phyloP scores from a whole-genome alignment of 1,139 yeast species.

The Komagataea norvegica region DNA sequence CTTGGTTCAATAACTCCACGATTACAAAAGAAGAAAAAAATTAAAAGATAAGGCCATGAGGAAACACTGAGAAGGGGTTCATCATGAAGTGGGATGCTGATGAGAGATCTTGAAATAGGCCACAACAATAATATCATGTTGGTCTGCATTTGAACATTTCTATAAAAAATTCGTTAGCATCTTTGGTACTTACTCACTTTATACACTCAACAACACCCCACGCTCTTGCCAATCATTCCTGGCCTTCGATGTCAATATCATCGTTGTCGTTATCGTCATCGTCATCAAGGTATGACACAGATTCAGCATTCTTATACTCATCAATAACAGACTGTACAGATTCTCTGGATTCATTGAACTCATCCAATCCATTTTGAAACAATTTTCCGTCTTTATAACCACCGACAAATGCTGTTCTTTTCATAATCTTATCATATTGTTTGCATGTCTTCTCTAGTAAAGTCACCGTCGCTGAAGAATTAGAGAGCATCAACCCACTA shows the following conservation, averaged over 20 bases:
- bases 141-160: too few species aligned
- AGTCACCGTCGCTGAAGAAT: conserved; percentile 66
- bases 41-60: too few species aligned
- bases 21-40: too few species aligned
- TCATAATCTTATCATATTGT: conserved; percentile 77
- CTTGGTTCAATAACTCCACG: too few species aligned
- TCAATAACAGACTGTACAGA: conserved; percentile 62
- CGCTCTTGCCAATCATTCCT: neutral
- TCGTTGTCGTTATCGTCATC: conserved; percentile 34
- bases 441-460: conserved; percentile 62
- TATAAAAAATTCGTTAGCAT: too few species aligned
- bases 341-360: conserved; percentile 77
- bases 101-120: too few species aligned
- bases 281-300: conserved; percentile 43
- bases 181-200: too few species aligned
- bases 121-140: too few species aligned
- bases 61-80: too few species aligned
- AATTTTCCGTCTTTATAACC: conserved; percentile 56
- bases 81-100: too few species aligned
- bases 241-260: conserved; percentile 12
- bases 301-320: conserved; percentile 64
- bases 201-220: neutral
- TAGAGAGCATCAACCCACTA: conserved; percentile 74
- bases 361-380: conserved; percentile 64
- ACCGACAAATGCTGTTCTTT: conserved; percentile 79